phyloP scores from a whole-genome alignment of 192 early-diverging fungal species.

The Linnemannia exigua region DNA sequence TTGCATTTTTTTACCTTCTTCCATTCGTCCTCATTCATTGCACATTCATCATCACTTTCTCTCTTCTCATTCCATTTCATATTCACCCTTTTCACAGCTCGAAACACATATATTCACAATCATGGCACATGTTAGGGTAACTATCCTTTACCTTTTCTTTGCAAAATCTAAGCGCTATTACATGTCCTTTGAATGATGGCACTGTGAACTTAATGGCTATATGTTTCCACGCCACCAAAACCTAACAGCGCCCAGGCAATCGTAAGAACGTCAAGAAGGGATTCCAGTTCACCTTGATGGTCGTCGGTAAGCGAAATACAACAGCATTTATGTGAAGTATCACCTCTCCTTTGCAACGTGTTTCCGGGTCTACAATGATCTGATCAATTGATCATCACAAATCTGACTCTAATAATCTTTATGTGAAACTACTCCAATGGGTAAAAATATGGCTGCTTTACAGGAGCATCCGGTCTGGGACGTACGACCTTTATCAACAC shows the following conservation, averaged over 20 bases:
- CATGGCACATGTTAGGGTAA: slow-evolving; percentile 44
- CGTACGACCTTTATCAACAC: slow-evolving; percentile 99
- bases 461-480: slow-evolving; percentile 94
- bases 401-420: background rate
- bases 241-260: slow-evolving; percentile 41
- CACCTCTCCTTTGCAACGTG: background rate
- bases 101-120: background rate
- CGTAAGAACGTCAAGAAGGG: slow-evolving; percentile 97
- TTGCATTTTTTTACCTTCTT: background rate
- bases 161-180: background rate
- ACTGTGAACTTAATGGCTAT: background rate
- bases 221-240: background rate
- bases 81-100: background rate
- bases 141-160: too few species aligned
- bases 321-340: too few species aligned
- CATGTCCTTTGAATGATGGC: background rate
- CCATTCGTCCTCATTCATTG: background rate
- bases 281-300: slow-evolving; percentile 97
- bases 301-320: slow-evolving; percentile 86
- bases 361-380: too few species aligned
- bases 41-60: slow-evolving; percentile 1
- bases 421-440: background rate
- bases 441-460: background rate
- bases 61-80: slow-evolving; percentile 2
- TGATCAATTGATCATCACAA: background rate